These are phyloP conservation scores for Ensete ventricosum DNA, from an alignment of 176 grass and related monocot genomes.

Conservation along the genomic window DNA sequence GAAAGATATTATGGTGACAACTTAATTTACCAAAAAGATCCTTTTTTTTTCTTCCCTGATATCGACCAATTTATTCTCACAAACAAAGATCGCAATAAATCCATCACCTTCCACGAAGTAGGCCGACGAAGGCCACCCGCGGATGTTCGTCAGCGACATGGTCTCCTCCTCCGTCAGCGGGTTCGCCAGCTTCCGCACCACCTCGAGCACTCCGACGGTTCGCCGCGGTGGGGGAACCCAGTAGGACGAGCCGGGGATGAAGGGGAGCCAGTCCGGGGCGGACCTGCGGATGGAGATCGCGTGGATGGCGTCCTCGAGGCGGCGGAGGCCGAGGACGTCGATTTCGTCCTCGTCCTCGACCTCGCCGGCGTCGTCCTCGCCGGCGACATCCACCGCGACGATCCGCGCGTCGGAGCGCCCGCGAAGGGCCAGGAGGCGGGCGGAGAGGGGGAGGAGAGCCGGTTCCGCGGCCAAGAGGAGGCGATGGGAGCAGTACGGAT, in stretches of 20 bases:
- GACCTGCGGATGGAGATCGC: not conserved
- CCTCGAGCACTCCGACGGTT: not conserved
- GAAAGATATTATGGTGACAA: no score
- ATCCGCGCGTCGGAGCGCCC: not conserved
- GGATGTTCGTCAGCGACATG: constrained; percentile 2
- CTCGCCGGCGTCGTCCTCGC: not conserved
- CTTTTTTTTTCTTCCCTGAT: no score
- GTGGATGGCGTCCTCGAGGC: constrained; percentile 13
- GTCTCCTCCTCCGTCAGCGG: constrained; percentile 17
- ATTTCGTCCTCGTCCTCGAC: not conserved
- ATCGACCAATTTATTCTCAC: not conserved
- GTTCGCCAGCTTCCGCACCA: constrained; percentile 2
- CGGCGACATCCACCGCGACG: constrained; percentile 4
- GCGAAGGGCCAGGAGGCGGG: constrained; percentile 2
- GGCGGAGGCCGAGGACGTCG: not conserved
- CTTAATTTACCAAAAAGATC: no score
- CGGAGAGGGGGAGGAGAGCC: not conserved
- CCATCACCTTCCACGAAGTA: constrained; percentile 25
- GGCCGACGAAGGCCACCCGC: constrained; percentile 19
- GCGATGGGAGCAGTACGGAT: not conserved
- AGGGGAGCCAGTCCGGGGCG: constrained; percentile 19
- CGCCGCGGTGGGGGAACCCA: constrained; percentile 12
- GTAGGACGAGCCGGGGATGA: constrained; percentile 20
- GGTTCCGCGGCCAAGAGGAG: not conserved
- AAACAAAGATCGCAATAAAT: not conserved